phyloP scores from a whole-genome alignment of 2,329 filamentous ascomycete species.

The Pseudocercospora cruenta region DNA sequence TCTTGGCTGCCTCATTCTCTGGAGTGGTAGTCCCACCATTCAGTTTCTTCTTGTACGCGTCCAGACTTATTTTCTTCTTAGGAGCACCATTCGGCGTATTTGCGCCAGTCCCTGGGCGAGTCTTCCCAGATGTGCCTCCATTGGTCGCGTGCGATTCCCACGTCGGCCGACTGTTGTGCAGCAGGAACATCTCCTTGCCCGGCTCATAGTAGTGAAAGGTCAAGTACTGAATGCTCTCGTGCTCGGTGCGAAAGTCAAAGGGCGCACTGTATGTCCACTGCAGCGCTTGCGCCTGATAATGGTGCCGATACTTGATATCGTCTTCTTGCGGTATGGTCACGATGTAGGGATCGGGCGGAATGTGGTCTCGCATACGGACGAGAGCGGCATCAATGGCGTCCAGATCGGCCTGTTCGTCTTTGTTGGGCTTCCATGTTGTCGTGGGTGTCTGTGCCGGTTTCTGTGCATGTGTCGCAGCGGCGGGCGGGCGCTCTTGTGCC shows the following conservation, averaged over 20 bases:
- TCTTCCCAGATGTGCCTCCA: conserved; percentile 19
- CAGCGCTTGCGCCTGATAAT: conserved; percentile 43
- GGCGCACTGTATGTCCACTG: conserved; percentile 53
- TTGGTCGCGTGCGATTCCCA: conserved; percentile 36
- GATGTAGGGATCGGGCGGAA: conserved; percentile 51
- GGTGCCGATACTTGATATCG: conserved; percentile 47
- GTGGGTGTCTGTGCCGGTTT: conserved; percentile 3
- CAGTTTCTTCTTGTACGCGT: conserved; percentile 61
- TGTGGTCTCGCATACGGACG: conserved; percentile 48
- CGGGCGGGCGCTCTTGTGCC: conserved; percentile 18
- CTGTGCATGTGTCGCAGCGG: conserved; percentile 21
- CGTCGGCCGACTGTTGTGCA: conserved; percentile 34
- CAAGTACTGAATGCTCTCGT: conserved; percentile 62
- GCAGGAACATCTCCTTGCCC: conserved; percentile 41
- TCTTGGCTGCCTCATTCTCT: conserved; percentile 23
- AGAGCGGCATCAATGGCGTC: conserved; percentile 46
- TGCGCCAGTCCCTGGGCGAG: conserved; percentile 41
- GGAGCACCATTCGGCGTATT: conserved; percentile 47
- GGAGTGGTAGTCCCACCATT: conserved; percentile 41
- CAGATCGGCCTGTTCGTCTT: conserved; percentile 40
- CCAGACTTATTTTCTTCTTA: conserved; percentile 66
- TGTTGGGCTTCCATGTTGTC: conserved; percentile 26
- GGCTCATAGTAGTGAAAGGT: conserved; percentile 64
- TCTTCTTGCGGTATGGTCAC: conserved; percentile 51
- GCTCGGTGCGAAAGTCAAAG: conserved; percentile 58